A percentile compares a stretch with the other conserved stretches of the same genome.
Evolutionary conservation across 306 rosid genomes (phyloP).

Genomic region (Medicago arabica): DNA sequence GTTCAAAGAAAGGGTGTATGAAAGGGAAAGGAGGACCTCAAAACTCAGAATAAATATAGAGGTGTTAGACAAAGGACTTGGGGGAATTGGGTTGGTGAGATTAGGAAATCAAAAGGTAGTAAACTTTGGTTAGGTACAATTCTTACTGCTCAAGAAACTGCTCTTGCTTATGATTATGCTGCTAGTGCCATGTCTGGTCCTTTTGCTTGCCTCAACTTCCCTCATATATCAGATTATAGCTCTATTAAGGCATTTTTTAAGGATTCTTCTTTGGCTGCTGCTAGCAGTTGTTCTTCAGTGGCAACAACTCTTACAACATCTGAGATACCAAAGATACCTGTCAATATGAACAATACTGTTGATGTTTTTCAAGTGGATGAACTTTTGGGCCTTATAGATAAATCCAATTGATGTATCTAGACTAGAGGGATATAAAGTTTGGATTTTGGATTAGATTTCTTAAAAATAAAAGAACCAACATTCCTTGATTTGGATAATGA

Average conservation of each 20-base stretch:
- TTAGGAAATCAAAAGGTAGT: constrained; percentile 80
- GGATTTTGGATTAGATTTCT: constrained; percentile 43
- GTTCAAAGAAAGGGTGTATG: constrained; percentile 99
- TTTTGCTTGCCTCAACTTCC: constrained; percentile 78
- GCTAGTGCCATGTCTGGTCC: constrained; percentile 89
- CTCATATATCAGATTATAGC: constrained; percentile 44
- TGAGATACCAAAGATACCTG: constrained; percentile 42
- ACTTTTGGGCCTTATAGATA: constrained; percentile 53
- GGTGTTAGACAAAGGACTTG: constrained; percentile 98
- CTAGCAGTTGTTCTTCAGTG: constrained; percentile 50
- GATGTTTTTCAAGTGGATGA: constrained; percentile 61
- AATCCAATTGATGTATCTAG: constrained; percentile 40
- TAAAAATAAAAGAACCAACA: too few relatives aligned
- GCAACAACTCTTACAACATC: constrained; percentile 54
- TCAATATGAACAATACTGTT: not conserved
- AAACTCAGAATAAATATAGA: constrained; percentile 74
- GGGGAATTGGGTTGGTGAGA: constrained; percentile 99
- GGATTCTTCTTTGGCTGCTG: constrained; percentile 40
- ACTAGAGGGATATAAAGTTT: too few relatives aligned
- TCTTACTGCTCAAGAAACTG: constrained; percentile 71
- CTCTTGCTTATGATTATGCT: constrained; percentile 84
- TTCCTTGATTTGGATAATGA: constrained; percentile 40
- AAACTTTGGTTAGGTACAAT: constrained; percentile 90
- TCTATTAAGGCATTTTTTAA: constrained; percentile 40
- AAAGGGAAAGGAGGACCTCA: constrained; percentile 98